Evolutionary conservation across 345 rosid species (phyloP).

Genomic region (Melaleuca alternifolia): DNA sequence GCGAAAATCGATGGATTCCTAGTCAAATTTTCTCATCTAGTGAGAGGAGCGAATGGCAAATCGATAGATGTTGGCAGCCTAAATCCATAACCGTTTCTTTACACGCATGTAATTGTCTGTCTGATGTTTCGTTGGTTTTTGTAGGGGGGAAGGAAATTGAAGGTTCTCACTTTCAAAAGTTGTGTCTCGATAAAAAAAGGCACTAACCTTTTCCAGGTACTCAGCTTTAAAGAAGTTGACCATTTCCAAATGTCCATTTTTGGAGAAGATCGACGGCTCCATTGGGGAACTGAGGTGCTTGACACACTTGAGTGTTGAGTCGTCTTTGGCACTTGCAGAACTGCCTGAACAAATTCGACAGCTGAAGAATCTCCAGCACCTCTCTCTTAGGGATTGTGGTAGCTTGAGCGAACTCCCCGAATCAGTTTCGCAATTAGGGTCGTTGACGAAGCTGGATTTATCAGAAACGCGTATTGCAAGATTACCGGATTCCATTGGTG

Average conservation of each 20-base stretch:
- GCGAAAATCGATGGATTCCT: neutral
- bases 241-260: fast-evolving
- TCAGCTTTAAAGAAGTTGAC: neutral
- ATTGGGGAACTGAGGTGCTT: neutral
- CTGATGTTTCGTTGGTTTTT: neutral
- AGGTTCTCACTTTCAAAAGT: neutral
- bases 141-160: neutral
- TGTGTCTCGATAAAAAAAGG: fast-evolving
- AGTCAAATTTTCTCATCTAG: neutral
- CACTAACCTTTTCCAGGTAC: neutral
- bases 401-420: neutral
- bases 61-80: neutral
- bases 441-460: neutral
- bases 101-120: neutral
- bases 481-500: no score
- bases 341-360: neutral
- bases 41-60: neutral
- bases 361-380: neutral
- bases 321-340: fast-evolving
- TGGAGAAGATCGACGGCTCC: neutral
- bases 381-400: fast-evolving
- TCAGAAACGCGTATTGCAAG: no score
- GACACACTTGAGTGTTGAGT: fast-evolving
- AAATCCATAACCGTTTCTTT: neutral
- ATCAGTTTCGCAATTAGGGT: neutral